Percentiles rank a stretch among this genome's conserved stretches.
These are phyloP conservation scores for Emergomyces pasteurianus DNA, from an alignment of 2,329 filamentous ascomycete genomes.

Conservation along the genomic window DNA sequence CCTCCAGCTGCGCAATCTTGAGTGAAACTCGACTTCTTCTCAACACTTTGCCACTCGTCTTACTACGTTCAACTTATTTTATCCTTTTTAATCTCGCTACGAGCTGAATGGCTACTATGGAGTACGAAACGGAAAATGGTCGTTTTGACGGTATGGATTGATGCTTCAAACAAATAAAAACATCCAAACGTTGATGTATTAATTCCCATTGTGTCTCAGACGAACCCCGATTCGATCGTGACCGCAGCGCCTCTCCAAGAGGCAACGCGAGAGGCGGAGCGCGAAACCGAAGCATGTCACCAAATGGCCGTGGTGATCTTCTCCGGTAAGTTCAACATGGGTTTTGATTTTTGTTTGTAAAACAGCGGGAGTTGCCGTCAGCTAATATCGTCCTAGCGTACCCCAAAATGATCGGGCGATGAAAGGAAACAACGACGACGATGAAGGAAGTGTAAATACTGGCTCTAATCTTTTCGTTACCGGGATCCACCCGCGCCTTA, in stretches of 20 bases:
- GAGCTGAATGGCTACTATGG: conserved; percentile 37
- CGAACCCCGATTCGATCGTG: conserved; percentile 53
- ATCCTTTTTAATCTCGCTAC: background rate
- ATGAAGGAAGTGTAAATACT: conserved; percentile 75
- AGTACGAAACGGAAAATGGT: conserved; percentile 55
- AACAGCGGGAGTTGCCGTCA: background rate
- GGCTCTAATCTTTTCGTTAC: conserved; percentile 99
- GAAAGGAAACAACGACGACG: conserved; percentile 40
- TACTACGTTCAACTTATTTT: background rate
- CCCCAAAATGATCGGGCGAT: conserved; percentile 34
- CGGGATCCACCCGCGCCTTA: conserved; percentile 86
- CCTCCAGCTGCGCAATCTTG: background rate
- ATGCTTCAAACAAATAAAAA: conserved; percentile 7
- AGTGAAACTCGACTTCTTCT: background rate
- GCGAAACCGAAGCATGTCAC: conserved; percentile 53
- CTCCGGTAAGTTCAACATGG: conserved; percentile 33
- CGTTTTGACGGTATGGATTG: conserved; percentile 50
- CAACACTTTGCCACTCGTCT: conserved; percentile 14
- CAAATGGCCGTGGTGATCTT: conserved; percentile 44
- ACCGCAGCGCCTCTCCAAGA: conserved; percentile 55
- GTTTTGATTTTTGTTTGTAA: background rate
- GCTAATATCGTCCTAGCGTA: background rate
- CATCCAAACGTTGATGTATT: conserved; percentile 5
- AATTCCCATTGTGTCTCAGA: conserved; percentile 25
- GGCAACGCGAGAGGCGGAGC: conserved; percentile 37